Evolutionary conservation across 371 early-diverging fungal species (phyloP).

Genomic region (Nematocida sp.): DNA sequence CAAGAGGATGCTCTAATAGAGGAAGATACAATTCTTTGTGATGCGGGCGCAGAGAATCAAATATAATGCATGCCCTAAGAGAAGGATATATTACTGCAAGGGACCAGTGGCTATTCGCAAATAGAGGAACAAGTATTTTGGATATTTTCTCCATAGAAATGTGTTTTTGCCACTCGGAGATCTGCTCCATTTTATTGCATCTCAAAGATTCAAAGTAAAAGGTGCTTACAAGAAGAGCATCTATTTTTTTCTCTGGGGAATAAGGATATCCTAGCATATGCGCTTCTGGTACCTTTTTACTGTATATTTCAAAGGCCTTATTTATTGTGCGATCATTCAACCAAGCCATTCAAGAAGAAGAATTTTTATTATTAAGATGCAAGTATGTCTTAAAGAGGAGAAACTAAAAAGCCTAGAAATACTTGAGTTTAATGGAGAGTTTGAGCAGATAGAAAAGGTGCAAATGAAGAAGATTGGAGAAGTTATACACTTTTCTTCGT

Average conservation of each 20-base stretch:
- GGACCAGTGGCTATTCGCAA: slow-evolving; percentile 38
- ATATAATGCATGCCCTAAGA: neutral
- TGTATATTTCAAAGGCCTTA: neutral
- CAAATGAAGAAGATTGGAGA: slow-evolving; percentile 2
- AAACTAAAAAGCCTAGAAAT: neutral
- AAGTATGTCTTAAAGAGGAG: neutral
- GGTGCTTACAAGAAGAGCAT: slow-evolving; percentile 18
- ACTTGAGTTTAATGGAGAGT: slow-evolving; percentile 46
- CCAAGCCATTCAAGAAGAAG: slow-evolving; percentile 34
- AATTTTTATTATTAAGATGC: slow-evolving; percentile 17
- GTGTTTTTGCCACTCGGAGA: slow-evolving; percentile 6
- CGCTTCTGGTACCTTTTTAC: neutral
- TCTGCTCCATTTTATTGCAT: slow-evolving; percentile 1
- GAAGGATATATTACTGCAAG: slow-evolving; percentile 6
- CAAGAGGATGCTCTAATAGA: slow-evolving; percentile 12
- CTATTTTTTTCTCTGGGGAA: neutral
- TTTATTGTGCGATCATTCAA: slow-evolving; percentile 26
- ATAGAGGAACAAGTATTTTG: slow-evolving; percentile 32
- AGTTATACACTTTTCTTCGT: slow-evolving; percentile 1
- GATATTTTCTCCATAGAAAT: neutral
- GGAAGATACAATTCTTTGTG: neutral
- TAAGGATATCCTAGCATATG: slow-evolving; percentile 10
- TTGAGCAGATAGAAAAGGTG: slow-evolving; percentile 4
- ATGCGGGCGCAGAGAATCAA: slow-evolving; percentile 34
- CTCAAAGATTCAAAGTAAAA: slow-evolving; percentile 50